Evolutionary conservation across 352 stramenopile genomes (phyloP), one percentile per base, ranked within the genome.

Genomic region (Aphanomyces invadans): DNA sequence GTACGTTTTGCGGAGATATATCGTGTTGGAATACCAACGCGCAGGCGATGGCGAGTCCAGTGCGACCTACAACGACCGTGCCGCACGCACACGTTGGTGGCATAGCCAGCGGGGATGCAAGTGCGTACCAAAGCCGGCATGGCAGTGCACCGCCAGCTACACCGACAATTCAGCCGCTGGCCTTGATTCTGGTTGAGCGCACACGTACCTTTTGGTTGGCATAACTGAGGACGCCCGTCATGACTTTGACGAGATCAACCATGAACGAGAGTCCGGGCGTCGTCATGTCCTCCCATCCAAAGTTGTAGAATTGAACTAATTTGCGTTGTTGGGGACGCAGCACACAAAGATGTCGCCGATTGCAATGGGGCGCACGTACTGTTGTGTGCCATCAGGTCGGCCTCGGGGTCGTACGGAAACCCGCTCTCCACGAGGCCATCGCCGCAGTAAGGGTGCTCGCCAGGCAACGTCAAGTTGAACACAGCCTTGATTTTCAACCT

Each of bases 281-380:
- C n/a, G 88, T 96, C 88, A 96, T 96, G 61, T 96, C 88, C 71
- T 95, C 86, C 88, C 88, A 96, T 1, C 81, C 81, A 75, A 95
- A 96, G 65, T 96, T 96, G 74, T 89, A 93, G 70, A 95, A 95
- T 17, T 76, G 80, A 55, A 96, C 88, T 95, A 55, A 36, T n/a
- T n/a, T n/a, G n/a, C n/a, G n/a, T n/a, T n/a, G n/a, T n/a, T n/a
- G n/a, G n/a, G n/a, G n/a, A n/a, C n/a, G n/a, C n/a, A n/a, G n/a
- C n/a, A n/a, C n/a, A n/a, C n/a, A n/a, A n/a, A n/a, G n/a, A n/a
- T n/a, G n/a, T n/a, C n/a, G n/a, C n/a, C n/a, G n/a, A n/a, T n/a
- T n/a, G n/a, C n/a, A n/a, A n/a, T n/a, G n/a, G n/a, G n/a, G n/a
- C n/a, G n/a, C n/a, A n/a, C n/a, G n/a, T n/a, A 96, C 88, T 96